Percentiles rank a stretch among this genome's conserved stretches.
phyloP scores from a whole-genome alignment of 2,329 filamentous ascomycete species.

The Monilinia fructicola region DNA sequence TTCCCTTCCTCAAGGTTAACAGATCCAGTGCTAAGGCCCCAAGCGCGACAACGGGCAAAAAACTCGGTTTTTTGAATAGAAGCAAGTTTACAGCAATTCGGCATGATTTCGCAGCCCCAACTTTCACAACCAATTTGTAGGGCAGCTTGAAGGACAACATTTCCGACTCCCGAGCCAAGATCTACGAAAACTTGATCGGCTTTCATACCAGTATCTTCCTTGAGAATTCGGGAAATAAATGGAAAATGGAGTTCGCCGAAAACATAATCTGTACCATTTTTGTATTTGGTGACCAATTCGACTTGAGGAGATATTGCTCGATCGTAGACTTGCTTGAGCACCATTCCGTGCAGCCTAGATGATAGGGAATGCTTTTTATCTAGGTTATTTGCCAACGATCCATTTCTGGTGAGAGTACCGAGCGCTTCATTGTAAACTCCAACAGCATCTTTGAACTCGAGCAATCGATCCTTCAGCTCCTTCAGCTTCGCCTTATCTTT shows the following conservation, averaged over 20 bases:
- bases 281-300: slow-evolving; percentile 78
- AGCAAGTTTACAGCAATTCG: slow-evolving; percentile 80
- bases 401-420: slow-evolving; percentile 62
- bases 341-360: slow-evolving; percentile 72
- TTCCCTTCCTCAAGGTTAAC: slow-evolving; percentile 82
- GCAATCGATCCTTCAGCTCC: slow-evolving; percentile 55
- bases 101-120: slow-evolving; percentile 97
- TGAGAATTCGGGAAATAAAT: slow-evolving; percentile 80
- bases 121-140: slow-evolving; percentile 91
- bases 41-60: slow-evolving; percentile 77
- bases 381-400: slow-evolving; percentile 70
- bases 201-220: slow-evolving; percentile 66
- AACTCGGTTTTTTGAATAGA: slow-evolving; percentile 82
- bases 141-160: slow-evolving; percentile 90
- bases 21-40: slow-evolving; percentile 78
- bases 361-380: slow-evolving; percentile 67
- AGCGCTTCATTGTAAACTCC: slow-evolving; percentile 75
- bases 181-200: slow-evolving; percentile 90
- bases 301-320: slow-evolving; percentile 89
- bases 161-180: slow-evolving; percentile 91
- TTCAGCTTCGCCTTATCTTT: slow-evolving; percentile 61
- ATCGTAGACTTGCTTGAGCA: slow-evolving; percentile 84
- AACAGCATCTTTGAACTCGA: slow-evolving; percentile 71
- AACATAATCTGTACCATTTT: slow-evolving; percentile 87
- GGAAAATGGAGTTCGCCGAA: slow-evolving; percentile 89